Base-by-base conservation (phyloP, 2,329 filamentous ascomycete genomes). In the Didymella pinodella region DNA sequence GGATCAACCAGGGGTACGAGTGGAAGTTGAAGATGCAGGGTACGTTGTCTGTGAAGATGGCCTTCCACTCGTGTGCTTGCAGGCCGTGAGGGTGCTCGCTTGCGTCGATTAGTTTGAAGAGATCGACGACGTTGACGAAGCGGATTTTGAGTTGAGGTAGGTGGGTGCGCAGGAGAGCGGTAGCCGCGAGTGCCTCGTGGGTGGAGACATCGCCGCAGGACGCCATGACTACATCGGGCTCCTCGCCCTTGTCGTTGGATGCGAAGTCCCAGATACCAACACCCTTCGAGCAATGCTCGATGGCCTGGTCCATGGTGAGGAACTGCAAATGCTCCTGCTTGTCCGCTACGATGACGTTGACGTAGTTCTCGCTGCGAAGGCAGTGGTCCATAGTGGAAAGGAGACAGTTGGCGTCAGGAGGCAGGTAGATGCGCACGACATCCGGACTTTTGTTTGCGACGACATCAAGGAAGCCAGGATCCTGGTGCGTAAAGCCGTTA, bases 21-120 rank as follows among this genome's bases (percentile, higher is more conserved):
- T 93, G 90, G 85, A 93, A 93, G 80, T 92, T 93, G 82, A 93
- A 93, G 72, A 93, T 87, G 72, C 92, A 81, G 22, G 90, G 90
- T 65, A 83, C 88, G 79, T 92, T 81, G 16, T 83, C 81, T 0
- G 90, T 93, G 82, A 93, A 93, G 64, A 92, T 79, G 38, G 88
- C 81, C 14, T 77, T 77, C 85, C 88, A 93, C 72, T 92, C 88
- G 18, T 69, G 65, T 0, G 67, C 65, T 18, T 55, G 49, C 57
- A 93, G 82, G 40, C 90, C 90, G 77, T 93, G 90, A 0, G 90
- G 88, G 73, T 93, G 90, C 68, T 92, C 86, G 20, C 77, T 80
- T 56, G 86, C 82, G 59, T 88, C 85, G 67, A 92, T 91, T 47
- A 93, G 83, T 78, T 90, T 91, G 86, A 93, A 93, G 25, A 93